Percentiles rank a stretch among this genome's conserved stretches.
Evolutionary conservation across 2,329 filamentous ascomycete species (phyloP).

Genomic region (Fusarium temperatum): DNA sequence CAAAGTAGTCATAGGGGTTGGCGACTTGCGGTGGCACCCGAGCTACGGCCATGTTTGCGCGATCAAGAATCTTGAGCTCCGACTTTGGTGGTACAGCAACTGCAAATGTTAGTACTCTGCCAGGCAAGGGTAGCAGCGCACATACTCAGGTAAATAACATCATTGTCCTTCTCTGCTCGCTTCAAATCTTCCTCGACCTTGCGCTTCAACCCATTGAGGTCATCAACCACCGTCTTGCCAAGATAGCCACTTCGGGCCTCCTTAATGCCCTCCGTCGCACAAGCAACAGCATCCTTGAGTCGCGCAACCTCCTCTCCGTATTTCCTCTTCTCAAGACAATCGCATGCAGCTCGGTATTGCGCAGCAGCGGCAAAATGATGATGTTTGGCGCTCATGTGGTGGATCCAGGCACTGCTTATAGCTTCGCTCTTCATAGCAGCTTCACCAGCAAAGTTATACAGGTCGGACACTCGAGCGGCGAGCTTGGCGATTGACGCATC

Average conservation of each 20-base stretch:
- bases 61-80: slow-evolving; percentile 84
- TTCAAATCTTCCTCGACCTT: slow-evolving; percentile 88
- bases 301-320: slow-evolving; percentile 96
- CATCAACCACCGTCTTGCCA: slow-evolving; percentile 81
- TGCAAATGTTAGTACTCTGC: slow-evolving; percentile 47
- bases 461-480: slow-evolving; percentile 87
- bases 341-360: slow-evolving; percentile 89
- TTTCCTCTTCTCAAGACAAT: slow-evolving; percentile 90
- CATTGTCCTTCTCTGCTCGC: slow-evolving; percentile 94
- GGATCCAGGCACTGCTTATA: slow-evolving; percentile 94
- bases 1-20: slow-evolving; percentile 81
- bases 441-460: slow-evolving; percentile 86
- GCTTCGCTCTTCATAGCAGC: slow-evolving; percentile 88
- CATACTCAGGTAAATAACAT: slow-evolving; percentile 87
- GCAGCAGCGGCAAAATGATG: slow-evolving; percentile 97
- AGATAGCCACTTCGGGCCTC: slow-evolving; percentile 79
- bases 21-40: slow-evolving; percentile 84
- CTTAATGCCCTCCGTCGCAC: slow-evolving; percentile 86
- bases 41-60: slow-evolving; percentile 86
- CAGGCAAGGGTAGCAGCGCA: not conserved
- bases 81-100: slow-evolving; percentile 86
- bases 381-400: slow-evolving; percentile 96
- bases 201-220: slow-evolving; percentile 83
- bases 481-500: slow-evolving; percentile 92
- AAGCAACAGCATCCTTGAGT: slow-evolving; percentile 81